Evolutionary conservation across 2,329 filamentous ascomycete species (phyloP), one percentile per base, ranked within the genome.

Genomic region (Metarhizium robertsii): DNA sequence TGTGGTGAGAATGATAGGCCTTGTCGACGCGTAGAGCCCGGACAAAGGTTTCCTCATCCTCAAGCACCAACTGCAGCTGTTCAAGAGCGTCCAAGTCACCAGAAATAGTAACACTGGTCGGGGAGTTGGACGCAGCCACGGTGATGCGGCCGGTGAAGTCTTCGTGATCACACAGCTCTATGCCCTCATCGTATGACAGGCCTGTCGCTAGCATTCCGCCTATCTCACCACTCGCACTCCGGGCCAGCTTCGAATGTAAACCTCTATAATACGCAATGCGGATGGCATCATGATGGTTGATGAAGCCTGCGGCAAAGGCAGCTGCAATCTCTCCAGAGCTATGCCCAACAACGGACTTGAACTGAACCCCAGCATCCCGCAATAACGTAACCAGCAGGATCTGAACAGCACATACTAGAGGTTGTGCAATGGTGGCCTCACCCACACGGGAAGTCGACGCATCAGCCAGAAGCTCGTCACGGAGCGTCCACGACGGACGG

Each of bases 1-100:
- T 75, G 52, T 74, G 70, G 20, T 67, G 66, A 0, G 74, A 76
- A 34, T 69, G 69, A 3, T 76, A 77, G 0, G 74, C 74, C 5
- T 56, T 69, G 53, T 73, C 68, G 2, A 74, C 70, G 18, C 66
- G 62, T 0, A 77, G 61, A 0, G 56, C 42, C 3, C 70, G 58
- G 1, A 62, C 57, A 50, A 73, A 69, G 5, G 63, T 60, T 29
- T 61, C 56, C 6, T 62, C 57, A 10, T 61, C 61, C 16, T 45
- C 18, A 0, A 69, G 53, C 2, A 66, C 34, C 1, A 50, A 56
- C 52, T 63, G 54, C 0, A 66, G 55, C 10, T 65, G 57, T 0
- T 60, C 50, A 6, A 75, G 62, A 1, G 64, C 65, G 2, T 64
- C 61, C 4, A 36, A 46, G 29, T 70, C 68, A 2, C 70, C 70